Base-by-base conservation (phyloP, 2,329 filamentous ascomycete genomes). In the Cercospora berteroae region DNA sequence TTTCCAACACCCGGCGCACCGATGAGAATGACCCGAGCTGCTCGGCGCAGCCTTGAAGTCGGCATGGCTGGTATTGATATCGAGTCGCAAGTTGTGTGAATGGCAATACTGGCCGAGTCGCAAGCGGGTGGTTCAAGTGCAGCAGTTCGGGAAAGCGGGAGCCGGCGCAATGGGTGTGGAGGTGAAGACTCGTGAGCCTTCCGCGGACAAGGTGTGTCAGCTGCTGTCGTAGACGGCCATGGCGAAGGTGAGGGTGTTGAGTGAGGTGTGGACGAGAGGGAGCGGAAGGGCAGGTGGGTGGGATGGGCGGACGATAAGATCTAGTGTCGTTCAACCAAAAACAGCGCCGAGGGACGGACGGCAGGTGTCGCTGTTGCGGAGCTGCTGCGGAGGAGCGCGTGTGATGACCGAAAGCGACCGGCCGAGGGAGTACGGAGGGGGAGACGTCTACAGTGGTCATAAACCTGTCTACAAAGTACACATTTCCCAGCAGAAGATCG, bases 1-100 rank as follows among this genome's bases (percentile, higher is more conserved):
- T 99, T 99, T 70, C 95, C 95, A 66, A 97, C 95, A 67, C 94
- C 94, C n/a, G 95, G 95, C 62, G 94, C 94, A 74, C 95, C 95
- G 74, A 99, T 88, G 73, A 99, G 88, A 77, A 99, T 98, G 71
- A 98, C 90, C 70, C 95, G 91, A 64, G 95, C 95, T 66, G 95
- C 94, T 81, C 72, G 74, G 6, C 76, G 74, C 59, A 74, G 87
- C 81, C 88, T 80, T 73, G 79, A 81, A 29, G 66, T 72, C 18
- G 68, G 57, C 61, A 68, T 66, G 31, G 42, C 20, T 48, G 42
- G 48, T 55, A 63, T 27, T 58, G 56, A 29, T 23, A 23, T 66
- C 31, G 29, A 57, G 16, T 29, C 36, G 62, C 31, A 25, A 57
- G 52, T n/a, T 23, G 23, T 57, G 52, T 31, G n/a, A 31, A 29